Evolutionary conservation across 805 yeast genomes (phyloP).

Genomic region (Zygosaccharomyces gambellarensis): DNA sequence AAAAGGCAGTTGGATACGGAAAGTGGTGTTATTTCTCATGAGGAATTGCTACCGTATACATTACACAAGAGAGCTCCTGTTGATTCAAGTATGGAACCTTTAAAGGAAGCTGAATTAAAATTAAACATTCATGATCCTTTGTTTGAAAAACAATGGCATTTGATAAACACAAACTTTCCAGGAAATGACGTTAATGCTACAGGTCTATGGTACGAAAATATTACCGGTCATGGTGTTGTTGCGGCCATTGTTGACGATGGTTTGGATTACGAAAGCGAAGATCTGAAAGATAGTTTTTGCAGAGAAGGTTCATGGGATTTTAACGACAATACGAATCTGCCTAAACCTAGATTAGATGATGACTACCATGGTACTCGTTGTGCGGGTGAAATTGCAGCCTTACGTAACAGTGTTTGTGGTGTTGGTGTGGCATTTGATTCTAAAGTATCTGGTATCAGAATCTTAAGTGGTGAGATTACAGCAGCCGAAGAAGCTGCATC

Average conservation of each 20-base stretch:
- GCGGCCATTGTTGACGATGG: slow-evolving; percentile 96
- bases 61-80: slow-evolving; percentile 47
- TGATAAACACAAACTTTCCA: slow-evolving; percentile 65
- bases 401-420: slow-evolving; percentile 86
- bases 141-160: slow-evolving; percentile 87
- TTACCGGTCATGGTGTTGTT: slow-evolving; percentile 76
- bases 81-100: slow-evolving; percentile 49
- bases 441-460: slow-evolving; percentile 84
- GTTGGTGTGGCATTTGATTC: slow-evolving; percentile 91
- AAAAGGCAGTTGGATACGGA: slow-evolving; percentile 12
- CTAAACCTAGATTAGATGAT: slow-evolving; percentile 72
- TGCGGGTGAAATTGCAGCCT: slow-evolving; percentile 95
- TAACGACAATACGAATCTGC: slow-evolving; percentile 68
- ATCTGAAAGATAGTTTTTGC: slow-evolving; percentile 64
- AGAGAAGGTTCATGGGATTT: slow-evolving; percentile 89
- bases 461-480: slow-evolving; percentile 73
- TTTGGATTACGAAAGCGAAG: slow-evolving; percentile 72
- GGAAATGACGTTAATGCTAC: slow-evolving; percentile 85
- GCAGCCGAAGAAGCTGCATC: slow-evolving; percentile 90
- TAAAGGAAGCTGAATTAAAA: slow-evolving; percentile 44
- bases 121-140: slow-evolving; percentile 75
- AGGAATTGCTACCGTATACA: slow-evolving; percentile 48
- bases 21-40: slow-evolving; percentile 41
- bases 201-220: slow-evolving; percentile 76
- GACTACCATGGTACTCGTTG: slow-evolving; percentile 97